Conservation (phyloP, 805 yeast species). For the Wickerhamomyces xylosicus region DNA sequence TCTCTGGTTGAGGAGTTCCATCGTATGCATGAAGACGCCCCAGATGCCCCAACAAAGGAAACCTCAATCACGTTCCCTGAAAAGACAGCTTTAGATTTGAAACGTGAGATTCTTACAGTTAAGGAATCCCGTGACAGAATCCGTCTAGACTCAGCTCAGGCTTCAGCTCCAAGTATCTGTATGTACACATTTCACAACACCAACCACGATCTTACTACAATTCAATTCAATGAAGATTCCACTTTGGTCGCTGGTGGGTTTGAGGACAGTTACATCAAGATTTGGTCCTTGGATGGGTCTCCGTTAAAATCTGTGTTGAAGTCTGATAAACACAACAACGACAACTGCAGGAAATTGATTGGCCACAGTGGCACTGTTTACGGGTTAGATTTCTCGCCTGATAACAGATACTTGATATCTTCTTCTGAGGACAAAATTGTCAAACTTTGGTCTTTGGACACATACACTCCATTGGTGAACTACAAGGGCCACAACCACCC, state of each 20-base stretch:
- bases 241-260: constrained; percentile 89
- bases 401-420: constrained; percentile 68
- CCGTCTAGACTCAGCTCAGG: constrained; percentile 57
- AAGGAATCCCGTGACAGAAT: constrained; percentile 76
- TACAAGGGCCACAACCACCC: constrained; percentile 96
- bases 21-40: constrained; percentile 28
- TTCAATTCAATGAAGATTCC: constrained; percentile 82
- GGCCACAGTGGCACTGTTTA: constrained; percentile 96
- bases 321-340: constrained; percentile 33
- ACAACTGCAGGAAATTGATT: constrained; percentile 40
- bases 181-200: constrained; percentile 98
- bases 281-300: constrained; percentile 91
- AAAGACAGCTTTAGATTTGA: constrained; percentile 70
- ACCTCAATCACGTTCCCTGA: constrained; percentile 81
- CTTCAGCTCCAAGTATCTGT: constrained; percentile 87
- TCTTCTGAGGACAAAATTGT: constrained; percentile 89
- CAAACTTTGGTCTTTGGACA: constrained; percentile 88
- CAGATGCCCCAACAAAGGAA: constrained; percentile 53
- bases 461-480: constrained; percentile 80
- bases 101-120: constrained; percentile 65
- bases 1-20: constrained; percentile 59
- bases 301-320: constrained; percentile 57
- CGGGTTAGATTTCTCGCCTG: constrained; percentile 86
- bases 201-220: constrained; percentile 74
- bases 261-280: constrained; percentile 79